phyloP scores from a whole-genome alignment of 805 yeast species.

The Starmerella khaoyaiensis region DNA sequence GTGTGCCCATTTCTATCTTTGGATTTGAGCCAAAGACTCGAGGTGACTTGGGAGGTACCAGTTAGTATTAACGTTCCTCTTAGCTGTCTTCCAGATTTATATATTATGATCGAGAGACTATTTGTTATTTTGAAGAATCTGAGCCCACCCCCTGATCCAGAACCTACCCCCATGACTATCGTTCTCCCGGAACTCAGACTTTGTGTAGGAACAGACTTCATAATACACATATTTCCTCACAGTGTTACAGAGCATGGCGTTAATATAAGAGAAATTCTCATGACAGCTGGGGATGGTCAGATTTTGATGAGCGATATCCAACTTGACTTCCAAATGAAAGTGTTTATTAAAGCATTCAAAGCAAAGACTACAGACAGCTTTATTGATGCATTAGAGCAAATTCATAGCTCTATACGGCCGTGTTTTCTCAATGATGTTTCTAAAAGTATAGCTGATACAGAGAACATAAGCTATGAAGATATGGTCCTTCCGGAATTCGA shows the following conservation, averaged over 20 bases:
- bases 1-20: conserved; percentile 12
- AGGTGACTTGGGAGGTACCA: conserved; percentile 3
- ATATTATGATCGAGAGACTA: neutral
- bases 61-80: conserved; percentile 4
- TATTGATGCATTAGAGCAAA: neutral
- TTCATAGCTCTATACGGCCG: neutral
- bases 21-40: neutral
- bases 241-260: conserved; percentile 5
- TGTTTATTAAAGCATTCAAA: conserved; percentile 2
- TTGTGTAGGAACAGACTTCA: conserved; percentile 12
- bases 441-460: too few relatives aligned
- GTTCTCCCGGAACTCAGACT: conserved; percentile 18
- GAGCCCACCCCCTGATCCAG: conserved; percentile 13
- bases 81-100: conserved; percentile 1
- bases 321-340: neutral
- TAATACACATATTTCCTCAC: conserved; percentile 16
- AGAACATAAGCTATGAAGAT: too few relatives aligned
- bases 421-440: too few relatives aligned
- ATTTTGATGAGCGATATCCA: conserved; percentile 7
- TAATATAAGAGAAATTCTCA: conserved; percentile 11
- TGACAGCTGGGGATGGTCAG: conserved; percentile 18
- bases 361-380: neutral
- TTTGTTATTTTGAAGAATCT: neutral
- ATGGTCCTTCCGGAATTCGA: neutral
- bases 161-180: conserved; percentile 13